Base-by-base conservation (phyloP, 768 basidiomycete species). In the Phlebiopsis gigantea region DNA sequence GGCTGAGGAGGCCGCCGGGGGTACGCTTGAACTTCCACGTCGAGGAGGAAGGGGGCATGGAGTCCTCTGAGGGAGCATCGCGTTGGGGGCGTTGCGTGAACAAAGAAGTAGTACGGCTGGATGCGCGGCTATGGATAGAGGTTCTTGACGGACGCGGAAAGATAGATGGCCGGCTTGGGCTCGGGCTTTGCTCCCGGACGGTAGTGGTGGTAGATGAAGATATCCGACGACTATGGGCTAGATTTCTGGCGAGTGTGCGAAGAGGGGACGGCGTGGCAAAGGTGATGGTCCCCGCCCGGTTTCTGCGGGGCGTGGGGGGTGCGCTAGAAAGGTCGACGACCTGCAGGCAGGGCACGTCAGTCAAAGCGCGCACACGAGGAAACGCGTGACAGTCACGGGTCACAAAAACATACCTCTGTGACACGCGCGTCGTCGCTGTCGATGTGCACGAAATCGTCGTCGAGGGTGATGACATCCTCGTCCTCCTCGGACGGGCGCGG, bases 1-100 rank as follows among this genome's bases (percentile, higher is more conserved):
- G 81, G 5, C 81, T 83, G 22, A 87, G 68, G 22, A 88, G 79
- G 59, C 78, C 82, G 10, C 31, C 31, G 6, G 12, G n/a, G n/a
- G 87, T 84, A 26, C 69, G 68, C 57, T 62, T 69, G 59, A 72
- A 63, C 50, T 64, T 61, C 71, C 70, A 71, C 55, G 58, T 64
- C 22, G 61, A 60, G 15, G 63, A 57, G 50, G 61, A 62, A 31
- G 56, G 57, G 6, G 45, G 47, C 9, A 26, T 44, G 14, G 51
- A 52, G 49, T 42, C 34, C 42, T 58, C 57, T 8, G 55, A 19
- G 46, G 52, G 28, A 51, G 56, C 9, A 51, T 54, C 43, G 44
- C 34, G 48, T 50, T 65, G 53, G 9, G 47, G 55, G 17, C 48
- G 47, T 28, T 55, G 59, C 4, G 26, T 34, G 52, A 57, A 56